A percentile compares a stretch with the other conserved stretches of the same genome.
phyloP scores from a whole-genome alignment of 2,329 filamentous ascomycete species.

The Dactylonectria macrodidyma region DNA sequence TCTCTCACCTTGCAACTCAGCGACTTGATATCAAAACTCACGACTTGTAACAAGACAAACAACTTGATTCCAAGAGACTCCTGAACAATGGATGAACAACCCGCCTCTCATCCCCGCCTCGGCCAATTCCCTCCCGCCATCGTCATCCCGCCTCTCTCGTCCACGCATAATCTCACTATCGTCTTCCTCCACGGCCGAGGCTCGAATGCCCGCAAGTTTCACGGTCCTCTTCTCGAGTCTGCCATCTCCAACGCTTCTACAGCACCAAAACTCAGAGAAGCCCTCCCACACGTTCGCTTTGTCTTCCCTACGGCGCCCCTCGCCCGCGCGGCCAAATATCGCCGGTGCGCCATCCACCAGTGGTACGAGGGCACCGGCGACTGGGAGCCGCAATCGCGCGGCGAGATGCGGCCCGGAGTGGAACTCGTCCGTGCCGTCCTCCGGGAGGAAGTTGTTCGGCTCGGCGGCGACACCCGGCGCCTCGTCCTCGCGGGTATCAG shows the following conservation, averaged over 20 bases:
- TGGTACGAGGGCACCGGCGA: slow-evolving; percentile 56
- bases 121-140: slow-evolving; percentile 45
- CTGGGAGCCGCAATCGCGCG: slow-evolving; percentile 51
- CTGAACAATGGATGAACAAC: not conserved
- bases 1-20: too few species aligned
- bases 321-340: slow-evolving; percentile 51
- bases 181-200: slow-evolving; percentile 67
- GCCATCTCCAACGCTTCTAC: slow-evolving; percentile 20
- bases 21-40: not conserved
- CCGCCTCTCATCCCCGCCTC: slow-evolving; percentile 18
- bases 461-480: slow-evolving; percentile 54
- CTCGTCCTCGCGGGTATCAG: slow-evolving; percentile 67
- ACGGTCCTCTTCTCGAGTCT: slow-evolving; percentile 54
- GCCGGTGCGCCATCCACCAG: slow-evolving; percentile 51
- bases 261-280: slow-evolving; percentile 46
- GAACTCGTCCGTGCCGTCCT: slow-evolving; percentile 58
- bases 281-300: slow-evolving; percentile 62
- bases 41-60: not conserved
- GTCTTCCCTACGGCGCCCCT: slow-evolving; percentile 66
- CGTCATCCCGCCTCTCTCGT: slow-evolving; percentile 39
- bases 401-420: slow-evolving; percentile 58
- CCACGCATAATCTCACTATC: slow-evolving; percentile 59
- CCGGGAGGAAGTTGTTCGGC: slow-evolving; percentile 50
- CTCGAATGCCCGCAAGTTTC: slow-evolving; percentile 58
- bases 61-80: not conserved